These are phyloP conservation scores for Sextonia rubra DNA, from an alignment of 164 flowering plant genomes.

Conservation along the genomic window DNA sequence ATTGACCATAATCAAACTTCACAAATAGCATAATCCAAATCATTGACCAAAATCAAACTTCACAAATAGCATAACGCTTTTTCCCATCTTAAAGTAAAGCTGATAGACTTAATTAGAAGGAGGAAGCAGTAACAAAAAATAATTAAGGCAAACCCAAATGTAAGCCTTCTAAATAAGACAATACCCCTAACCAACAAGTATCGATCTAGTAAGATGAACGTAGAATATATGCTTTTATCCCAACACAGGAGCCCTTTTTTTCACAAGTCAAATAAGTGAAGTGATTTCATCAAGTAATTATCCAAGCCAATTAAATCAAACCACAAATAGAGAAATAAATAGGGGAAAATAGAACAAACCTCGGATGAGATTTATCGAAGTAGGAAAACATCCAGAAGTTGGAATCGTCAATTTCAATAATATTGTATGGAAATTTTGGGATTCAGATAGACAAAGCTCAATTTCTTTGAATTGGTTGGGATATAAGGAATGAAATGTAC, in stretches of 20 bases:
- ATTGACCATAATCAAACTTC: no score
- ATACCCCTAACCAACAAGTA: background rate
- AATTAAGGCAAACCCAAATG: background rate
- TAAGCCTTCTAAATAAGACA: background rate
- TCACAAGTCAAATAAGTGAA: no score
- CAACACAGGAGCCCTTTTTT: no score
- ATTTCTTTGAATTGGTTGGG: background rate
- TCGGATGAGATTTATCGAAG: background rate
- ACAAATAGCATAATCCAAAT: no score
- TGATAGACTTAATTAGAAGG: no score
- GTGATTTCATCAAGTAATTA: background rate
- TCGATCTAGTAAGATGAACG: no score
- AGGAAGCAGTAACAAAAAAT: background rate
- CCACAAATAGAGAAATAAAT: no score
- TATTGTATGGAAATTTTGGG: background rate
- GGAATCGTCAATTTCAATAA: background rate
- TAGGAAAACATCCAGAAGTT: conserved; percentile 1
- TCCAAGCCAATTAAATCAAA: background rate
- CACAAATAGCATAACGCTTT: no score
- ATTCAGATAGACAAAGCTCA: background rate
- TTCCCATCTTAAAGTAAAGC: no score
- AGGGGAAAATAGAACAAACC: background rate
- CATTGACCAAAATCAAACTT: no score
- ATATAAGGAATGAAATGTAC: background rate
- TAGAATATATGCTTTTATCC: no score